phyloP scores from a whole-genome alignment of 225 moss, liverwort and hornwort genomes.

The Climacium dendroides region DNA sequence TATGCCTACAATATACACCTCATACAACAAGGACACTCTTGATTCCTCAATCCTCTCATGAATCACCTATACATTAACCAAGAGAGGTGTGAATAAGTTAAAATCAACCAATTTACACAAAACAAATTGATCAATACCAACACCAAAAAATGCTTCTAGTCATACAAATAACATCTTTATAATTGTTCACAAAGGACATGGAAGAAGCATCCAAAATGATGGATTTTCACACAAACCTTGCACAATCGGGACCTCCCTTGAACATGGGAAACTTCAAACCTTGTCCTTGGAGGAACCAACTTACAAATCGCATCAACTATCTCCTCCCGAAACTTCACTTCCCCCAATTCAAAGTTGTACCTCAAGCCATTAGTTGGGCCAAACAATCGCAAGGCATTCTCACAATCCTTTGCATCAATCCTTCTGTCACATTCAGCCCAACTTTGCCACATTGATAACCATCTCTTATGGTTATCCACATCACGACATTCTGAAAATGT shows the following conservation, averaged over 20 bases:
- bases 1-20: background rate
- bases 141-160: rapidly evolving
- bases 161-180: background rate
- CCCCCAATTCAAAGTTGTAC: background rate
- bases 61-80: background rate
- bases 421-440: background rate
- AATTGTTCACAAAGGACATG: rapidly evolving
- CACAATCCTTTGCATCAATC: background rate
- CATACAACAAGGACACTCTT: background rate
- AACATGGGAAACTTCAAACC: slow-evolving; percentile 2
- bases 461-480: background rate
- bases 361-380: background rate
- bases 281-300: background rate
- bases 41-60: background rate
- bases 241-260: background rate
- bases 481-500: background rate
- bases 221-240: background rate
- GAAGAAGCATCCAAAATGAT: too few species aligned
- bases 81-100: background rate
- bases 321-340: background rate
- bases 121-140: background rate
- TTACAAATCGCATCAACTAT: background rate
- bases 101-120: background rate
- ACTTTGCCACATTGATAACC: background rate
- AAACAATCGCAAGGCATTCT: background rate